Base-by-base conservation (phyloP, 2,329 filamentous ascomycete genomes). In the Trichothecium sympodiale region DNA sequence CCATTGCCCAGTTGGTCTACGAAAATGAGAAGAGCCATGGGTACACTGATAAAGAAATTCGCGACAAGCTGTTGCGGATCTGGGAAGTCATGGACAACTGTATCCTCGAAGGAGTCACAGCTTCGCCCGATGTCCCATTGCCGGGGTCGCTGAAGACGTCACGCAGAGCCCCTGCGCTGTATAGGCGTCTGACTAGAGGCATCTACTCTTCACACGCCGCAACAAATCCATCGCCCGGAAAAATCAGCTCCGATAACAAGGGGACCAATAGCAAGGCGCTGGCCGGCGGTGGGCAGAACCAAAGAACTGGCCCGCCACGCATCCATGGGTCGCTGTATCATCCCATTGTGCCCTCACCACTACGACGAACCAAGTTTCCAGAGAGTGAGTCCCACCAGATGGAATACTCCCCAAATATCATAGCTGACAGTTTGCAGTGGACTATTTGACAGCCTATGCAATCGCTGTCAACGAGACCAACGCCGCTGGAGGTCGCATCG, bases 381-480 rank as follows among this genome's bases (percentile, higher is more conserved):
- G 62, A 63, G 4, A 67, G 20, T 25, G 10, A 6, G 20, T 25
- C 6, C 10, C 10, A 6, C 6, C 20, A 25, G 20, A 6, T 10
- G 20, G 20, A 10, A 25, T 25, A 6, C 6, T 25, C 6, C 20
- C 20, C 6, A 25, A 10, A 10, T 25, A 25, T 25, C 20, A 25
- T 25, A 25, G 20, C 20, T 25, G n/a, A n/a, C n/a, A 25, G 20
- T 10, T 25, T 25, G 20, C 20, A 25, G 20, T 69, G 63, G 65
- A 69, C 38, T 65, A 69, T 37, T 46, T 69, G 8, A 61, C 61
- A 2, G 65, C 68, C 1, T 69, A 69, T 39, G 65, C 65, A 28
- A 69, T 69, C 15, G 65, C 65, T 0, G 65, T 69, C 17, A 69
- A 69, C 42, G 65, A 69, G 47, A 69, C 65, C n/a, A 69, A 69